Base-by-base conservation (phyloP, 2,329 filamentous ascomycete genomes). In the Alternaria infectoria region DNA sequence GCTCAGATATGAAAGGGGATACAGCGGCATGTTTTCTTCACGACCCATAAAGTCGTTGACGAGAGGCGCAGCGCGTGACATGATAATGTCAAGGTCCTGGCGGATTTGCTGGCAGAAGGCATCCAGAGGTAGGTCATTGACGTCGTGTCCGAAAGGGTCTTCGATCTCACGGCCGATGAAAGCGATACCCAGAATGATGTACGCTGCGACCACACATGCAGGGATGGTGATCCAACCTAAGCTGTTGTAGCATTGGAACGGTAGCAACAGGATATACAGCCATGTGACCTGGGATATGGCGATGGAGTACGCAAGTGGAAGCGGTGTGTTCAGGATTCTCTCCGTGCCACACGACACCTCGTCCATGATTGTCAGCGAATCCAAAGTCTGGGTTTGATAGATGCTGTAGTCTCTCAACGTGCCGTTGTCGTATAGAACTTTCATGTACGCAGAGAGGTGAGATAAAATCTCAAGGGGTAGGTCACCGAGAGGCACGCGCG, bases 271-370 rank as follows among this genome's bases (percentile, higher is more conserved):
- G 59, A 95, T 89, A 79, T 96, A 96, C 46, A 93, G 86, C 88
- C 91, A 93, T 25, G 93, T 92, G 72, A 96, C 94, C 74, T 96
- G 93, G 26, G 89, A 88, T 75, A 96, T 94, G 69, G 91, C 88
- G 69, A 96, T 96, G 68, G 86, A 88, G 81, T 96, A 96, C 15
- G 92, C 92, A 57, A 93, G 86, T 2, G 93, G 93, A 0, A 96
- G 85, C 1, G 93, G 93, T 0, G 93, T 96, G 77, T 90, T 92
- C 17, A 94, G 86, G 30, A 96, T 90, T 62, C 92, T 89, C 73
- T 96, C 92, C 21, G 89, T 89, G 55, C 89, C 89, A 6, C 87
- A 88, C 70, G 93, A 83, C 45, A 90, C 86, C 65, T 96, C 92
- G 74, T 91, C 92, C 59, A 96, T 81, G 4, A 86, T 80, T 36